phyloP scores from a whole-genome alignment of 805 yeast genomes.

The Debaryomyces tyrocola region DNA sequence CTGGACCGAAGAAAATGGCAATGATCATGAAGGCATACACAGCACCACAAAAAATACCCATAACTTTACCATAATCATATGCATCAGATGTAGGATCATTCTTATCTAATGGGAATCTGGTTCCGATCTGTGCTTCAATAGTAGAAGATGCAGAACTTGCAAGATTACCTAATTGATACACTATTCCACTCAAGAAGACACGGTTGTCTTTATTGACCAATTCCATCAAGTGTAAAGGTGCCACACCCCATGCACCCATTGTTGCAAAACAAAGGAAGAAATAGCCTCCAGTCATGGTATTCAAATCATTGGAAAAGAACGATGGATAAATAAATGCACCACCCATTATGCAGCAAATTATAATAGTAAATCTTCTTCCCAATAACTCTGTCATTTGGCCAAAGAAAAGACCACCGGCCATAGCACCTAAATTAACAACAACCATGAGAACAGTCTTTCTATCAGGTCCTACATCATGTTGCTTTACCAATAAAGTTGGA shows the following conservation, averaged over 20 bases:
- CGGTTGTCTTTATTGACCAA: conserved; percentile 64
- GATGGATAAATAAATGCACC: conserved; percentile 43
- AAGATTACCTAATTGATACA: conserved; percentile 69
- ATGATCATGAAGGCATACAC: conserved; percentile 54
- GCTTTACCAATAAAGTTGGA: conserved; percentile 36
- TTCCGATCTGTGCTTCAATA: conserved; percentile 64
- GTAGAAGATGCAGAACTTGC: conserved; percentile 67
- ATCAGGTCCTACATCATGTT: conserved; percentile 30
- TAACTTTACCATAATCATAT: conserved; percentile 56
- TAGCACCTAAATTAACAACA: conserved; percentile 42
- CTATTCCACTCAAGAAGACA: conserved; percentile 60
- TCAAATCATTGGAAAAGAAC: conserved; percentile 27
- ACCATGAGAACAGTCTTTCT: conserved; percentile 38
- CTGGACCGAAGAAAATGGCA: conserved; percentile 58
- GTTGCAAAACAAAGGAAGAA: conserved; percentile 62
- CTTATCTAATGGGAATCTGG: conserved; percentile 39
- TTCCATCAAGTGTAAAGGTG: conserved; percentile 62
- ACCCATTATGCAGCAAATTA: conserved; percentile 29
- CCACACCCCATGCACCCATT: conserved; percentile 71
- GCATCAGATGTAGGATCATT: conserved; percentile 11
- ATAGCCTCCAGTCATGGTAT: conserved; percentile 56
- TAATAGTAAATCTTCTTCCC: conserved; percentile 36
- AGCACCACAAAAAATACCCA: conserved; percentile 67
- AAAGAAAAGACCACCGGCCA: conserved; percentile 45
- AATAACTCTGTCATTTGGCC: conserved; percentile 39